Base-by-base conservation (phyloP, 2,329 filamentous ascomycete species). In the Amauroascus verrucosus region DNA sequence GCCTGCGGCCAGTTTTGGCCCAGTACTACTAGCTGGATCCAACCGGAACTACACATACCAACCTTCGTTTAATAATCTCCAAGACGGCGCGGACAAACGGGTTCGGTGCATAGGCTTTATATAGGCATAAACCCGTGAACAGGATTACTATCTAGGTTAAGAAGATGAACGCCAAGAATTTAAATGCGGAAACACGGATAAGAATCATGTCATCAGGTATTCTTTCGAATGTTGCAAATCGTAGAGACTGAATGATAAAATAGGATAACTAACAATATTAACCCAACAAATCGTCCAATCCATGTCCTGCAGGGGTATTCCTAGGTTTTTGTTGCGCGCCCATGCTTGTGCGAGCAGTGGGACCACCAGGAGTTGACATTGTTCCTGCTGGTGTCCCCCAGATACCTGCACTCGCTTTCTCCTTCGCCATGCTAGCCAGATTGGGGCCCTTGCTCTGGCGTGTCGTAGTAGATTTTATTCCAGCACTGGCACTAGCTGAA, bases 381-480 rank as follows among this genome's bases (percentile, higher is more conserved):
- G 59, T 73, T 64, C 62, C 80, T 73, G 56, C 69, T 14, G 85
- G 77, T 0, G 86, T 80, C 16, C 91, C 93, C 89, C 94, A 98
- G 58, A 98, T 88, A 6, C 90, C 89, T 14, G 90, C 89, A 62
- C 84, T 89, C 55, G 89, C 93, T 78, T 97, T 96, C 72, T 96
- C 89, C 76, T 96, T 96, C n/a, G 90, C 91, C 70, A 98, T 81
- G 68, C 95, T 90, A 28, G 89, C 90, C 72, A 98, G 79, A 53
- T 90, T 90, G 49, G 88, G 84, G 0, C 85, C 85, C 55, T 83
- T 77, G 51, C 77, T 74, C 8, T 74, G 75, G 11, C 78, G 75
- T 1, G 82, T 78, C 56, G 71, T 76, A 1, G 78, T 71, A 73
- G 93, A 94, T 75, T 89, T 89, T 59, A 89, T 79, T 45, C 84